phyloP scores from a whole-genome alignment of 306 rosid species.

The Fagus sylvatica region DNA sequence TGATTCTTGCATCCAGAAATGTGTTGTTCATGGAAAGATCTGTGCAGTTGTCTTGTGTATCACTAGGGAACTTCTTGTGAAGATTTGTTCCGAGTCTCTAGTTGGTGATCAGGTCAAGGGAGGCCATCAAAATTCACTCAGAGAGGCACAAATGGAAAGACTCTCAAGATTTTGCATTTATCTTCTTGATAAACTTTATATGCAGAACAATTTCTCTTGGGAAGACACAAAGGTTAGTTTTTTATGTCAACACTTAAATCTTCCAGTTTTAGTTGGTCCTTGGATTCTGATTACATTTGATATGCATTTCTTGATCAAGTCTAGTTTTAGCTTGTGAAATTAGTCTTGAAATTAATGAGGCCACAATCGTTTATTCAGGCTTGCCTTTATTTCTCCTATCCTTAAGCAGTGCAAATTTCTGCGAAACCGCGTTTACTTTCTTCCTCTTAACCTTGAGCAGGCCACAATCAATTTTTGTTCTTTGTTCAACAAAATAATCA shows the following conservation, averaged over 20 bases:
- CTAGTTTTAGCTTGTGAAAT: background rate
- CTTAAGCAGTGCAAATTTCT: background rate
- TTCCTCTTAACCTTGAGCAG: no score
- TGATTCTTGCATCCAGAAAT: slow-evolving; percentile 69
- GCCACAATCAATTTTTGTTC: no score
- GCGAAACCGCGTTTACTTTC: background rate
- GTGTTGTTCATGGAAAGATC: slow-evolving; percentile 61
- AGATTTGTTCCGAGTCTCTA: slow-evolving; percentile 47
- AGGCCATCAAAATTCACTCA: slow-evolving; percentile 31
- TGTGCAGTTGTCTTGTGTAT: slow-evolving; percentile 59
- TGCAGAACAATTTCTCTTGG: slow-evolving; percentile 61
- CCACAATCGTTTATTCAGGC: background rate
- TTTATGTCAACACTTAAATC: background rate
- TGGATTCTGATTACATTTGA: background rate
- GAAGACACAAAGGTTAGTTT: slow-evolving; percentile 72
- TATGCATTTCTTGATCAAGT: background rate
- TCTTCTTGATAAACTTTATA: slow-evolving; percentile 62
- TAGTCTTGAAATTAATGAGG: background rate
- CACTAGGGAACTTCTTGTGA: slow-evolving; percentile 53
- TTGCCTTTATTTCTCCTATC: background rate
- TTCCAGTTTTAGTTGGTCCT: slow-evolving; percentile 19
- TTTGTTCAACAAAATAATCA: no score
- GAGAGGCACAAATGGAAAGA: slow-evolving; percentile 49
- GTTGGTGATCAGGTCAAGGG: slow-evolving; percentile 32
- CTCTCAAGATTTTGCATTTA: slow-evolving; percentile 69